Base-by-base conservation (phyloP, 495 filamentous ascomycete species). In the Ascobolus immersus region DNA sequence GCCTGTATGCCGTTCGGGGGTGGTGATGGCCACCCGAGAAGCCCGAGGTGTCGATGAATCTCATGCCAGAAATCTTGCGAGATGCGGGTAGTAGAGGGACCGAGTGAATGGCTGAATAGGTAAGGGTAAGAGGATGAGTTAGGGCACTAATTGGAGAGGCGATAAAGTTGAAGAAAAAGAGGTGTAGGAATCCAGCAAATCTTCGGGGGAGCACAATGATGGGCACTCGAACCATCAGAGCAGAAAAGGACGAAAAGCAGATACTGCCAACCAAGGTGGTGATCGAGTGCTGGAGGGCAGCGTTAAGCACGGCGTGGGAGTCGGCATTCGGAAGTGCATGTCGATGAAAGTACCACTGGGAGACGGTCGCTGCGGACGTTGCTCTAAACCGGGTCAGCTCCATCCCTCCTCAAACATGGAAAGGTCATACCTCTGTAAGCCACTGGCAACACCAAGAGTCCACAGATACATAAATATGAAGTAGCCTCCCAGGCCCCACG, bases 271-370 rank as follows among this genome's bases (percentile, higher is more conserved):
- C 89, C n/a, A 91, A 64, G 11, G 79, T 81, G 15, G 74, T 76
- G 8, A 65, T 57, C 10, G 80, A 70, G 54, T 96, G 86, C 7
- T 54, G 54, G 30, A 89, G 51, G 17, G 81, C 82, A 12, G 84
- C 82, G 33, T 67, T 63, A 26, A 93, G 77, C 31, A 94, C 69
- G 32, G 76, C 69, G 30, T 64, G 61, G 1, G 76, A 77, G 2
- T 73, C 67, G 7, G 77, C 66, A 13, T 73, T 61, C 8, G 86
- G 80, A 22, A 69, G 67, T 15, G 69, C 65, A 35, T 90, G 71
- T 33, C 86, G 77, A 53, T 94, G 84, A 53, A 94, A 96, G 50
- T 96, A 96, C 86, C 86, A 96, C 51, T 96, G 89, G 13, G 74
- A 82, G 22, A 94, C 86, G 8, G 84, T 90, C 31, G 89, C 89